Conservation (phyloP, 805 yeast species). For the Yamadazyma phyllophila region DNA sequence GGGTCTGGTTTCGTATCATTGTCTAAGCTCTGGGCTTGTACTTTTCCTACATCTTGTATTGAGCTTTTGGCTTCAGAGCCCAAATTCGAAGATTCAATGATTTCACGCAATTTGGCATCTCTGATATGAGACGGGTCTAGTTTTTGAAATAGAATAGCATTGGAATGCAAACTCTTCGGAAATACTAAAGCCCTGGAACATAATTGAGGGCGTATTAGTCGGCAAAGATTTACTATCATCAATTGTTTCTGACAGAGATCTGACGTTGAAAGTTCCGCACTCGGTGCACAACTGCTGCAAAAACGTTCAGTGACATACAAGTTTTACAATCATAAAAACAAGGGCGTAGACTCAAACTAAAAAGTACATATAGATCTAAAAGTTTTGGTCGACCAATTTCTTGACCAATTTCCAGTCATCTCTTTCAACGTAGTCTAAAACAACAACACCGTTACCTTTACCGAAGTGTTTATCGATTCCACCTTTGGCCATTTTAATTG, state of each 20-base stretch:
- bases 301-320: neutral
- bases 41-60: neutral
- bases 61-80: slow-evolving; percentile 1
- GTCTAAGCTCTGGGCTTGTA: neutral
- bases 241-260: neutral
- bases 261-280: slow-evolving; percentile 5
- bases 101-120: slow-evolving; percentile 30
- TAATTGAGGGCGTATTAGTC: neutral
- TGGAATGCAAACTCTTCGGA: neutral
- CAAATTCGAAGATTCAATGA: slow-evolving; percentile 36
- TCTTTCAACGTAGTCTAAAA: slow-evolving; percentile 64
- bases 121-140: neutral
- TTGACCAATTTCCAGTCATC: slow-evolving; percentile 58
- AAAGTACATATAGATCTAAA: slow-evolving; percentile 15
- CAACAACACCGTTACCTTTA: slow-evolving; percentile 61
- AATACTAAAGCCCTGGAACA: neutral
- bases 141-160: neutral
- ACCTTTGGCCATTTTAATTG: slow-evolving; percentile 47
- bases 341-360: neutral
- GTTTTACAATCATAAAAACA: neutral
- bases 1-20: too few species aligned
- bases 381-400: slow-evolving; percentile 52
- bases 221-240: neutral
- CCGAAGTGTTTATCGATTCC: slow-evolving; percentile 48
- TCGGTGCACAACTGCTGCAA: slow-evolving; percentile 4